These are phyloP conservation scores for Plasmodium gallinaceum DNA, from an alignment of 169 alveolate genomes.

Conservation along the genomic window DNA sequence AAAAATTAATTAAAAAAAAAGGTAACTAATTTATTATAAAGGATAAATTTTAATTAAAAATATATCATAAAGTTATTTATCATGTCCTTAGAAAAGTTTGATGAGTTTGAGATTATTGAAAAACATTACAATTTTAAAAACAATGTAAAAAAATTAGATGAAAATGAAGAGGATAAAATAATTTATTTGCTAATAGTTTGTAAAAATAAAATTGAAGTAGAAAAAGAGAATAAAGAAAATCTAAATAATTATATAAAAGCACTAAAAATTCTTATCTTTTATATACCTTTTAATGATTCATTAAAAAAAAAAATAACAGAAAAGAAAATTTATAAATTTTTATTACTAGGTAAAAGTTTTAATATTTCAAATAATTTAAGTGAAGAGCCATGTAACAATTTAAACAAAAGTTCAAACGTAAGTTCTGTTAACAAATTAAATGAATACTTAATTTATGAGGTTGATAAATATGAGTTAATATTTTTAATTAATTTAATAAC, in stretches of 20 bases:
- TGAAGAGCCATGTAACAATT: background rate
- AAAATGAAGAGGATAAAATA: slow-evolving; percentile 45
- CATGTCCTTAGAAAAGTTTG: slow-evolving; percentile 25
- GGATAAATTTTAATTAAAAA: background rate
- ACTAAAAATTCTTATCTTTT: slow-evolving; percentile 35
- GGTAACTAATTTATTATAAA: background rate
- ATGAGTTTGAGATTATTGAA: slow-evolving; percentile 34
- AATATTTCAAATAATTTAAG: background rate
- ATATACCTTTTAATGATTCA: slow-evolving; percentile 53
- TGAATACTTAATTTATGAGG: background rate
- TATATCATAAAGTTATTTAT: background rate
- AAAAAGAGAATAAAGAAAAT: slow-evolving; percentile 7
- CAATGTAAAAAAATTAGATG: slow-evolving; percentile 32
- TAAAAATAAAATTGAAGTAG: slow-evolving; percentile 37
- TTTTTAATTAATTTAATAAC: slow-evolving; percentile 76
- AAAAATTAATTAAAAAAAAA: too few species aligned
- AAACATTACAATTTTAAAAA: slow-evolving; percentile 46
- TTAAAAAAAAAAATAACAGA: slow-evolving; percentile 60
- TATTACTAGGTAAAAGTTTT: slow-evolving; percentile 24
- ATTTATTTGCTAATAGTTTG: slow-evolving; percentile 14
- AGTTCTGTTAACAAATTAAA: background rate
- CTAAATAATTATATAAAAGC: slow-evolving; percentile 36
- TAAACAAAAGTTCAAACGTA: background rate
- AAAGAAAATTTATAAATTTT: slow-evolving; percentile 19
- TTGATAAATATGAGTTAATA: slow-evolving; percentile 67